Percentiles rank a stretch among this genome's conserved stretches.
phyloP scores from a whole-genome alignment of 768 basidiomycete genomes.

The Suillus subluteus region DNA sequence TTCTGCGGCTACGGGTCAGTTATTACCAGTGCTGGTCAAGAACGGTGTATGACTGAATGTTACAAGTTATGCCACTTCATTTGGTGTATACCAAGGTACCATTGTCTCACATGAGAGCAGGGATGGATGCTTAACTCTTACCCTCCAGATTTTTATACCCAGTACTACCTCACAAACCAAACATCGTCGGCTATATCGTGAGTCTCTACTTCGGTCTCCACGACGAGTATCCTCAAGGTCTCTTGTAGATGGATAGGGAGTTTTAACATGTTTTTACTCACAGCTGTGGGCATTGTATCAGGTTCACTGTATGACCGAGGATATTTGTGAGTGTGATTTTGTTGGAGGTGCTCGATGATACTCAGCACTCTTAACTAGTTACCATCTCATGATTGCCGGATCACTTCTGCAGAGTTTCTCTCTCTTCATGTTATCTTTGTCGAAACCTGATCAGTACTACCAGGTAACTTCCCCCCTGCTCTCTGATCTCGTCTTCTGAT shows the following conservation, averaged over 20 bases:
- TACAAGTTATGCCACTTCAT: constrained; percentile 37
- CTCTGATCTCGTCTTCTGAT: background rate
- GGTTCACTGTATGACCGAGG: constrained; percentile 57
- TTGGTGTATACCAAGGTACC: constrained; percentile 46
- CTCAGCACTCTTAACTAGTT: background rate
- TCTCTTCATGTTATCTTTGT: constrained; percentile 46
- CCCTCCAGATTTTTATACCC: constrained; percentile 41
- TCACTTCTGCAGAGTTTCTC: constrained; percentile 25
- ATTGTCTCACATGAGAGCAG: background rate
- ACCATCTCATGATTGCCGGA: constrained; percentile 19
- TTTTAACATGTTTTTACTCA: constrained; percentile 43
- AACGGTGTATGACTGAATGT: background rate
- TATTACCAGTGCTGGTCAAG: background rate
- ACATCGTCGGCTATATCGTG: constrained; percentile 42
- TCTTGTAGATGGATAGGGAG: constrained; percentile 48
- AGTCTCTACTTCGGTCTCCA: constrained; percentile 12
- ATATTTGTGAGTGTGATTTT: constrained; percentile 42
- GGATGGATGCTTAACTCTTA: background rate
- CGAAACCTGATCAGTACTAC: constrained; percentile 44
- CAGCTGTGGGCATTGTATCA: constrained; percentile 41
- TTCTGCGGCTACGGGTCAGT: constrained; percentile 38
- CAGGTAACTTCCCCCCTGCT: constrained; percentile 35
- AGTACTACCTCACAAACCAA: constrained; percentile 37
- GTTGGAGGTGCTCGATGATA: background rate
- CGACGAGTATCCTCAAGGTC: background rate